These are phyloP conservation scores for Talaromyces sp. DNA, from an alignment of 2,329 filamentous ascomycete species.

Conservation along the genomic window DNA sequence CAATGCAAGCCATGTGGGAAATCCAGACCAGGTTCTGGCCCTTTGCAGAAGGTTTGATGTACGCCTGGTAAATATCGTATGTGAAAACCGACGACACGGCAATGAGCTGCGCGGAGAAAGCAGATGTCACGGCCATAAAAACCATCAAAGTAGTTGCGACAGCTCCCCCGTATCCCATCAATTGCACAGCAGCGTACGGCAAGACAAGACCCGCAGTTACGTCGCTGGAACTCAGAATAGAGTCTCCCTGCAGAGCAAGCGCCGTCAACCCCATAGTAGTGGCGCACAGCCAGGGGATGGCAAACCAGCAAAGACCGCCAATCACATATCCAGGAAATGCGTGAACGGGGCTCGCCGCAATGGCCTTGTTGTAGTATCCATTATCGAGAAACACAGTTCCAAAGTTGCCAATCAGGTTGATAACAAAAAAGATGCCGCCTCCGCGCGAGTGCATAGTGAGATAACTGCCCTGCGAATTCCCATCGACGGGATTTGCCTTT, in stretches of 20 bases:
- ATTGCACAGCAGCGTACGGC: conserved; percentile 75
- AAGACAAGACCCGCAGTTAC: conserved; percentile 79
- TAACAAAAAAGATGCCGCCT: conserved; percentile 84
- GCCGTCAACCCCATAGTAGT: conserved; percentile 84
- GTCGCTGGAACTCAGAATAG: conserved; percentile 66
- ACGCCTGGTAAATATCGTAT: conserved; percentile 83
- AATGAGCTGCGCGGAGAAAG: conserved; percentile 77
- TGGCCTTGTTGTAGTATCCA: conserved; percentile 88
- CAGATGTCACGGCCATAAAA: conserved; percentile 86
- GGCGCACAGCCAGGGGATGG: conserved; percentile 83
- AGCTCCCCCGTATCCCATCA: conserved; percentile 77
- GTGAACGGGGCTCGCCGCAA: conserved; percentile 77
- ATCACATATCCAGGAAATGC: conserved; percentile 85
- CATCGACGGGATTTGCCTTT: conserved; percentile 64
- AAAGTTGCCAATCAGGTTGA: conserved; percentile 83
- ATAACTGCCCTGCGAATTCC: conserved; percentile 77
- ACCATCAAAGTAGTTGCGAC: conserved; percentile 72
- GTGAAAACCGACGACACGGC: conserved; percentile 84
- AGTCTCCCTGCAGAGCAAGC: conserved; percentile 70
- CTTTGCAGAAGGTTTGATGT: conserved; percentile 71
- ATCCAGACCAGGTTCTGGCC: conserved; percentile 75
- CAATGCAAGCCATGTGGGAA: conserved; percentile 66
- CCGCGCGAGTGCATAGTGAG: conserved; percentile 78
- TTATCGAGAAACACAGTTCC: conserved; percentile 81
- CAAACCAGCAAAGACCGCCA: conserved; percentile 84